A percentile compares a stretch with the other conserved stretches of the same genome.
phyloP scores from a whole-genome alignment of 2,329 filamentous ascomycete genomes.

The Xylariaceae sp. region DNA sequence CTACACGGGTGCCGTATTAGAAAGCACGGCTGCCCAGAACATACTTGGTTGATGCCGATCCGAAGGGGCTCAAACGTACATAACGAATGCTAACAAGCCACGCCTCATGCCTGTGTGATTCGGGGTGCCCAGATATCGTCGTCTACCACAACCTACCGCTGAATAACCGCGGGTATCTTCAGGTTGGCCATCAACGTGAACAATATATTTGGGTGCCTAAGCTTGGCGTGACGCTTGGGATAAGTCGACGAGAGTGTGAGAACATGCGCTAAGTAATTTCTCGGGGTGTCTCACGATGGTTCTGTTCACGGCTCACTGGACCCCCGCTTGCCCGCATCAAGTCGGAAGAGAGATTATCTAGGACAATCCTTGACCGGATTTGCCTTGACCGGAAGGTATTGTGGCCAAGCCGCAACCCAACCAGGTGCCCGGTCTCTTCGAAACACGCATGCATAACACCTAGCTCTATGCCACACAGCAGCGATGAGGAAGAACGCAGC shows the following conservation, averaged over 20 bases:
- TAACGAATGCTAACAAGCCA: slow-evolving; percentile 4
- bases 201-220: neutral
- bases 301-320: neutral
- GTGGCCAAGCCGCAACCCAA: slow-evolving; percentile 7
- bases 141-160: neutral
- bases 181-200: neutral
- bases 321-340: neutral
- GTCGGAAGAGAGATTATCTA: neutral
- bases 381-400: neutral
- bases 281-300: neutral
- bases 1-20: neutral
- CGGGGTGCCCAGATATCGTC: neutral
- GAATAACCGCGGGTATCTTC: neutral
- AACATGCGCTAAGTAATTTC: neutral
- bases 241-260: neutral
- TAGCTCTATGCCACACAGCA: neutral
- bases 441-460: slow-evolving; percentile 2
- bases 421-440: neutral
- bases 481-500: neutral
- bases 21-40: slow-evolving; percentile 2
- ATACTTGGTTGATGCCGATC: slow-evolving; percentile 8
- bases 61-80: slow-evolving; percentile 15
- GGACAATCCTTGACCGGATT: neutral
- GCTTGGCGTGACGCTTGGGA: neutral
- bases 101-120: slow-evolving; percentile 9